Evolutionary conservation across 768 basidiomycete genomes (phyloP).

Genomic region (Boletus reticulatus): DNA sequence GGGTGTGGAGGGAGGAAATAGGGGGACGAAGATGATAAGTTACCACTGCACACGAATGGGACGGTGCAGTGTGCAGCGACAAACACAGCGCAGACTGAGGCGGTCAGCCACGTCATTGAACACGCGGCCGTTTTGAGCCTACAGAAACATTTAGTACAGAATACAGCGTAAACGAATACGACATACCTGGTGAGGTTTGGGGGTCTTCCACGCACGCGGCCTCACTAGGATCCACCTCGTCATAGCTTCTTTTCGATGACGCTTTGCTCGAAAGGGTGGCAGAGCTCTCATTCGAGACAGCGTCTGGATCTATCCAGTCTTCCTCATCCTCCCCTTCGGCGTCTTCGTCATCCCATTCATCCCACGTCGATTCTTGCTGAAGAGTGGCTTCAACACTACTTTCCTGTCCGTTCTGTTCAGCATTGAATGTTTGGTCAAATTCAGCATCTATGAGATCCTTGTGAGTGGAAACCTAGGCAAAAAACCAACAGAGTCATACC

Average conservation of each 20-base stretch:
- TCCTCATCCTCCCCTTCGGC: slow-evolving; percentile 47
- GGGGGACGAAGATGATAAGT: slow-evolving; percentile 26
- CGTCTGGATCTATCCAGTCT: slow-evolving; percentile 47
- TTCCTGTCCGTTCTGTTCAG: slow-evolving; percentile 16
- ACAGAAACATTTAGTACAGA: neutral
- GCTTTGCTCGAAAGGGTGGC: slow-evolving; percentile 52
- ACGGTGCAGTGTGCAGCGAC: slow-evolving; percentile 1
- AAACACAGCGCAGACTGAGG: neutral
- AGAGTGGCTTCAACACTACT: slow-evolving; percentile 15
- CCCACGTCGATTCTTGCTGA: slow-evolving; percentile 23
- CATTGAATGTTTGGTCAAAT: slow-evolving; percentile 22
- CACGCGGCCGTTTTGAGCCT: slow-evolving; percentile 48
- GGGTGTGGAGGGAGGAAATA: slow-evolving; percentile 8
- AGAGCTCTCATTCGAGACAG: slow-evolving; percentile 50
- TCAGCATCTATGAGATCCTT: slow-evolving; percentile 20
- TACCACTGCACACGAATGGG: slow-evolving; percentile 15
- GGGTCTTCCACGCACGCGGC: slow-evolving; percentile 34
- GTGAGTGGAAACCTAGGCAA: slow-evolving; percentile 1
- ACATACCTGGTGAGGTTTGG: slow-evolving; percentile 47
- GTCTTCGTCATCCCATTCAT: slow-evolving; percentile 34
- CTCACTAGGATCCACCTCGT: slow-evolving; percentile 47
- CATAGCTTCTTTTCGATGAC: slow-evolving; percentile 48
- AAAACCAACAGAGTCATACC: slow-evolving; percentile 17
- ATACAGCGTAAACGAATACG: neutral
- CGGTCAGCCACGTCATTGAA: slow-evolving; percentile 28